Conservation (phyloP, 192 early-diverging fungal genomes). For the Linnemannia exigua region DNA sequence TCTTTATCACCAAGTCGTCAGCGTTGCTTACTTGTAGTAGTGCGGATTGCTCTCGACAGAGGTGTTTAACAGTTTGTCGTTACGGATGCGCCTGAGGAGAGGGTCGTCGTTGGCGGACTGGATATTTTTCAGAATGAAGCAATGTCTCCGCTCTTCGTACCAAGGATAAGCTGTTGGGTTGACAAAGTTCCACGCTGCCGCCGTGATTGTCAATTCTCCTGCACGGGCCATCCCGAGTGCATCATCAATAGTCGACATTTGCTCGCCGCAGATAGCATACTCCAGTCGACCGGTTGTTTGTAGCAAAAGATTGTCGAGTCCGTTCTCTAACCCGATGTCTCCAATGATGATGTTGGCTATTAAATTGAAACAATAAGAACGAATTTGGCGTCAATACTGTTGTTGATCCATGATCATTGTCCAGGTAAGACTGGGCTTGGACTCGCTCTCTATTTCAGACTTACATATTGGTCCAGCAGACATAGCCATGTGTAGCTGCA, state of each 20-base stretch:
- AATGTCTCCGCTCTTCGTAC: slow-evolving; percentile 49
- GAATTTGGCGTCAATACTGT: background rate
- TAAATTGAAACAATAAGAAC: background rate
- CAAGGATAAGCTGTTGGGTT: slow-evolving; percentile 33
- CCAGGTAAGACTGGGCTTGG: background rate
- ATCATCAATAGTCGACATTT: slow-evolving; percentile 58
- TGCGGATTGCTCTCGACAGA: slow-evolving; percentile 48
- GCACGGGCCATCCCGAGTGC: slow-evolving; percentile 58
- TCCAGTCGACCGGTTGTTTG: slow-evolving; percentile 59
- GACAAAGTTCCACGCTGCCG: slow-evolving; percentile 35
- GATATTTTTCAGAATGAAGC: slow-evolving; percentile 46
- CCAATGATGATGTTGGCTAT: slow-evolving; percentile 60
- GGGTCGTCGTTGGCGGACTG: background rate
- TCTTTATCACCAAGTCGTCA: background rate
- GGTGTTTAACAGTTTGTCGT: slow-evolving; percentile 34
- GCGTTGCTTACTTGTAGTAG: slow-evolving; percentile 59
- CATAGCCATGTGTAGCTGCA: slow-evolving; percentile 63
- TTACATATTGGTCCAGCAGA: slow-evolving; percentile 61
- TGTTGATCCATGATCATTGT: background rate
- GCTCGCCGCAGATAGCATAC: slow-evolving; percentile 63
- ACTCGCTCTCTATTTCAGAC: background rate
- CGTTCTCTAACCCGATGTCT: slow-evolving; percentile 33
- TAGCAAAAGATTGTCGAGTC: slow-evolving; percentile 16
- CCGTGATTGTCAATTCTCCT: slow-evolving; percentile 63
- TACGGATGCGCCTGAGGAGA: slow-evolving; percentile 24